Conservation (phyloP, 1,284 basidiomycete species). For the Mycosarcoma mackinlayi region DNA sequence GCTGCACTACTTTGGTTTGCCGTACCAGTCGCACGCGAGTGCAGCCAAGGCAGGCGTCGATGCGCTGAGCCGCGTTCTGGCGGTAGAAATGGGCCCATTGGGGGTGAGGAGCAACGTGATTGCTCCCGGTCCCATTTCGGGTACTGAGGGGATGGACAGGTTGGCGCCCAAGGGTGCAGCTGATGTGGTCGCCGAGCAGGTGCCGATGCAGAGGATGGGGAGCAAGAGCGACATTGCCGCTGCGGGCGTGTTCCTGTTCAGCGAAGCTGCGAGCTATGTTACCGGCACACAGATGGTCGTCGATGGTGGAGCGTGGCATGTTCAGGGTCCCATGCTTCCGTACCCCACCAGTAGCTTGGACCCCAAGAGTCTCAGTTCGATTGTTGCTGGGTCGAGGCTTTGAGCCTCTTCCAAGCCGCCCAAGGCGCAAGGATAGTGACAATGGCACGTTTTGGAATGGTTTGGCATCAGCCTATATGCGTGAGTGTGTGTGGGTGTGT, state of each 20-base stretch:
- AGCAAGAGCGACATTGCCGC: slow-evolving; percentile 79
- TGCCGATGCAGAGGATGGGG: slow-evolving; percentile 66
- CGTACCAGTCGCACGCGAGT: slow-evolving; percentile 90
- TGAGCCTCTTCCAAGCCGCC: slow-evolving; percentile 1
- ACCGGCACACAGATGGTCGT: slow-evolving; percentile 73
- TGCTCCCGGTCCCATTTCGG: slow-evolving; percentile 84
- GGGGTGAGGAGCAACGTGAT: slow-evolving; percentile 95
- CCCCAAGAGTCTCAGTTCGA: slow-evolving; percentile 46
- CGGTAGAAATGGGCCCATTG: slow-evolving; percentile 89
- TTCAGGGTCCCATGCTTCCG: slow-evolving; percentile 59
- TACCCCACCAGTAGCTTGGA: slow-evolving; percentile 62
- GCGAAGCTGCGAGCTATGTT: slow-evolving; percentile 83
- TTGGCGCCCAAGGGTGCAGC: slow-evolving; percentile 72
- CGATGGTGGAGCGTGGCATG: slow-evolving; percentile 57
- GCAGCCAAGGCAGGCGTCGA: slow-evolving; percentile 96
- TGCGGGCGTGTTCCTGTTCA: slow-evolving; percentile 86
- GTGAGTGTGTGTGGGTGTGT: no score
- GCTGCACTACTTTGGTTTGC: slow-evolving; percentile 87
- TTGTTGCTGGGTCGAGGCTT: slow-evolving; percentile 51
- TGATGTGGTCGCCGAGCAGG: slow-evolving; percentile 42
- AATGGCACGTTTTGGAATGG: background rate
- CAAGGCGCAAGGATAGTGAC: background rate
- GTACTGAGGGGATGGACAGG: slow-evolving; percentile 85
- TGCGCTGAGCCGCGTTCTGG: slow-evolving; percentile 83
- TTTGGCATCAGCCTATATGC: background rate